Base-by-base conservation (phyloP, 345 rosid genomes). In the Erodium maritimum region DNA sequence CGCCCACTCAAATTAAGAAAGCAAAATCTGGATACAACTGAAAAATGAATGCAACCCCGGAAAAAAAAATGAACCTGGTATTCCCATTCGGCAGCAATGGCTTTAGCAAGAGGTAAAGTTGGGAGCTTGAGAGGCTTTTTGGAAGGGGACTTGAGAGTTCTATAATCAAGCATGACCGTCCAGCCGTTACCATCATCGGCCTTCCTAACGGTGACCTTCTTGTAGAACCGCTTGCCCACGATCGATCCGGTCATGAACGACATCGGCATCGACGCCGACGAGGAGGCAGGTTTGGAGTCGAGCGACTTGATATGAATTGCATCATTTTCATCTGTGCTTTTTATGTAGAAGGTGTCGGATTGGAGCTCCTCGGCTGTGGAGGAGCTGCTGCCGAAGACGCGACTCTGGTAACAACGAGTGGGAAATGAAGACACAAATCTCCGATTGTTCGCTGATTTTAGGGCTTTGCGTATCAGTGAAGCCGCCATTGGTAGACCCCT, bases 221-320 rank as follows among this genome's bases (percentile, higher is more conserved):
- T 46, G 67, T 87, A 93, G 56, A 93, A 93, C 50, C 88, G 73
- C 84, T 73, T 93, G 50, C 97, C 99, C 19, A 85, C 89, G 10
- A 85, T 78, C 61, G 99, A 87, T 46, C 97, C 97, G n/a, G 97
- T 83, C 95, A 89, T 83, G 55, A 79, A 93, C 22, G 99, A 78
- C 72, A 79, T 69, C 17, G 96, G 96, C 96, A 93, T 87, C 64
- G 96, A 69, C 69, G 87, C 99, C 33, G 88, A 77, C 5, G 78
- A 68, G 23, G 68, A 55, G 23, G 37, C 58, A 61, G 66, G 46
- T 7, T 69, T 66, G 8, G 75, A 54, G 59, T 54, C 77, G 19
- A 61, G 60, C 12, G 77, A 72, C 77, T 78, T 89, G 37, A 89
- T 34, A 37, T 59, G 55, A 63, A 87, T 79, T 29, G 51, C 60